Evolutionary conservation across 148 eudicot genomes (phyloP).

Genomic region (Cornus controversa): DNA sequence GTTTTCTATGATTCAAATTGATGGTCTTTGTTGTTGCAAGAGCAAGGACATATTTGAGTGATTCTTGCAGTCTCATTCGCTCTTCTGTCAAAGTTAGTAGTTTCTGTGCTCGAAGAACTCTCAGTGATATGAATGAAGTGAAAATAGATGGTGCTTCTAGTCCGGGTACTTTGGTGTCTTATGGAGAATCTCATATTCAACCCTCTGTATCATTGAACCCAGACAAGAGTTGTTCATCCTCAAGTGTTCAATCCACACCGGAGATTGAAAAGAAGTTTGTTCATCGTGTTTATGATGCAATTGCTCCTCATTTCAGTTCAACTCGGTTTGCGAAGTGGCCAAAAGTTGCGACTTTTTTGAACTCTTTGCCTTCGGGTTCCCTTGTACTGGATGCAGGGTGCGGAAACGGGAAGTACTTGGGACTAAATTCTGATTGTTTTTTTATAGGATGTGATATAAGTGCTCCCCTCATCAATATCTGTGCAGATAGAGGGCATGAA

Average conservation of each 20-base stretch:
- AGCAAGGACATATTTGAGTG: slow-evolving; percentile 11
- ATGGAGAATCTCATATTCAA: slow-evolving; percentile 21
- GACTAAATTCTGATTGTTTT: slow-evolving; percentile 64
- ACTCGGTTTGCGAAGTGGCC: slow-evolving; percentile 99
- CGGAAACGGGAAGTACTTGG: slow-evolving; percentile 96
- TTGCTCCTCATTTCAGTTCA: slow-evolving; percentile 94
- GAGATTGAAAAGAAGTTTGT: slow-evolving; percentile 93
- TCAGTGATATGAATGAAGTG: slow-evolving; percentile 36
- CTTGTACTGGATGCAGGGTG: slow-evolving; percentile 92
- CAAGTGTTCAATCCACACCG: slow-evolving; percentile 63
- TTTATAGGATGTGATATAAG: slow-evolving; percentile 94
- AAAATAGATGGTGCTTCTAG: slow-evolving; percentile 30
- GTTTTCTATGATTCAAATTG: not conserved
- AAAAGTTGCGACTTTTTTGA: slow-evolving; percentile 77
- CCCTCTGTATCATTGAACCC: slow-evolving; percentile 17
- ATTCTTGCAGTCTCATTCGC: not conserved
- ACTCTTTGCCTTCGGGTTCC: slow-evolving; percentile 69
- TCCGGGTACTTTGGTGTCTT: slow-evolving; percentile 17
- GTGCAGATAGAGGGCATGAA: slow-evolving; percentile 81
- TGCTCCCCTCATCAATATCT: slow-evolving; percentile 66
- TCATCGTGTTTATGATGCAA: slow-evolving; percentile 94
- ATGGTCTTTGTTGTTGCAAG: slow-evolving; percentile 18
- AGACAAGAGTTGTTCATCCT: slow-evolving; percentile 18
- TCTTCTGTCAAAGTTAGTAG: slow-evolving; percentile 2
- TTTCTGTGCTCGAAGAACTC: slow-evolving; percentile 5